phyloP scores from a whole-genome alignment of 768 basidiomycete species.

The Terana coerulea region DNA sequence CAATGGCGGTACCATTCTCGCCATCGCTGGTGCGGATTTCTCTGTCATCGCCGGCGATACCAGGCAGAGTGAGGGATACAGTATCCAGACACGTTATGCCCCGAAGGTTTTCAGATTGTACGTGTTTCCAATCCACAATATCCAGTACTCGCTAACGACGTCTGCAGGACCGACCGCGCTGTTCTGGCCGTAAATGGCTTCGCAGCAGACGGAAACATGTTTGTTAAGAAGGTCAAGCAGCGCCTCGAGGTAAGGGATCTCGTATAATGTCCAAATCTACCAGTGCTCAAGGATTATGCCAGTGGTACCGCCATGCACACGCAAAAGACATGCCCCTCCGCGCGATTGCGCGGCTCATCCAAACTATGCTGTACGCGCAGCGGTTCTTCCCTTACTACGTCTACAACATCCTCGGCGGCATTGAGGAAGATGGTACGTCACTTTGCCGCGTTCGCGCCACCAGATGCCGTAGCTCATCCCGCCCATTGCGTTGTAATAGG shows the following conservation, averaged over 20 bases:
- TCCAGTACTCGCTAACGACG: neutral
- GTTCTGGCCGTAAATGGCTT: constrained; percentile 96
- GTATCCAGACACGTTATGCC: constrained; percentile 95
- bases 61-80: constrained; percentile 94
- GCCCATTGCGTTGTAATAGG: constrained; percentile 42
- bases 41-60: constrained; percentile 96
- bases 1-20: constrained; percentile 95
- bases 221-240: constrained; percentile 95
- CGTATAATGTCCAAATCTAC: neutral
- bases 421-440: constrained; percentile 89
- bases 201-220: constrained; percentile 95
- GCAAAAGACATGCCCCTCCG: constrained; percentile 96
- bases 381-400: constrained; percentile 99
- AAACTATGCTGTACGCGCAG: constrained; percentile 95
- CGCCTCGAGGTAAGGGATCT: constrained; percentile 76
- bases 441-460: neutral
- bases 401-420: constrained; percentile 93
- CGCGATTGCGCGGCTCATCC: constrained; percentile 95
- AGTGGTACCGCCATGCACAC: constrained; percentile 99
- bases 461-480: constrained; percentile 12
- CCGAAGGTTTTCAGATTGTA: constrained; percentile 93
- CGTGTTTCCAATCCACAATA: constrained; percentile 37
- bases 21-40: constrained; percentile 92
- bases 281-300: neutral
- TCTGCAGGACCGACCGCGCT: constrained; percentile 79